phyloP scores from a whole-genome alignment of 139 green algal genomes.

The Picochlorum sp. region DNA sequence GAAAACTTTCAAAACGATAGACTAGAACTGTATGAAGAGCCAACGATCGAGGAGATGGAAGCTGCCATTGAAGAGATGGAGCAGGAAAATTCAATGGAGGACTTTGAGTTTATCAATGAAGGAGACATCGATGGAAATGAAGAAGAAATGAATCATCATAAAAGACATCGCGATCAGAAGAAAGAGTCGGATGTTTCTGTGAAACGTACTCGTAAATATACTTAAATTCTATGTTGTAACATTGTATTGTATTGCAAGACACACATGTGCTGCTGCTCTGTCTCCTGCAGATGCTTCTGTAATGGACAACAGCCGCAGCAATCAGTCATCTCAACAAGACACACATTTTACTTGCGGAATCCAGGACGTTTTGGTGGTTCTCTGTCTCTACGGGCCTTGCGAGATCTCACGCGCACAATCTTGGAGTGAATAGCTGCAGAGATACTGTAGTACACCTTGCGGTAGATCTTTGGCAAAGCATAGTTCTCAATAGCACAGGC shows the following conservation, averaged over 20 bases:
- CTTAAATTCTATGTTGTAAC: neutral
- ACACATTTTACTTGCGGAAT: constrained; percentile 16
- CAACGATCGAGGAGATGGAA: constrained; percentile 17
- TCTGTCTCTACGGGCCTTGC: constrained; percentile 77
- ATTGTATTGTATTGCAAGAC: neutral
- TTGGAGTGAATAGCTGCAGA: constrained; percentile 97
- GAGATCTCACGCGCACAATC: constrained; percentile 91
- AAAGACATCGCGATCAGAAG: neutral
- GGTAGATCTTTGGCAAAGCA: constrained; percentile 97
- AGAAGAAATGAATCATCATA: too few species aligned
- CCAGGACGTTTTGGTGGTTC: constrained; percentile 72
- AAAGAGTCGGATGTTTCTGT: neutral
- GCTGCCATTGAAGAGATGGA: neutral
- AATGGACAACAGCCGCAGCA: too few species aligned
- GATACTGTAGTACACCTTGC: constrained; percentile 99
- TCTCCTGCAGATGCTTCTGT: too few species aligned
- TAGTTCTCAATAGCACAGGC: constrained; percentile 87
- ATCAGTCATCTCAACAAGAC: too few species aligned
- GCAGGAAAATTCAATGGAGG: constrained; percentile 2
- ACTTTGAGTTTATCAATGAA: too few species aligned
- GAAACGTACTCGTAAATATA: constrained; percentile 9
- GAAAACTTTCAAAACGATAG: constrained; percentile 50
- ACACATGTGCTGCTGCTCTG: neutral
- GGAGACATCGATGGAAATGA: too few species aligned
- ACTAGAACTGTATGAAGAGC: constrained; percentile 54